Percentiles rank a stretch among this genome's conserved stretches.
These are phyloP conservation scores for Kalmusia sp. DNA, from an alignment of 2,329 filamentous ascomycete genomes.

Conservation along the genomic window DNA sequence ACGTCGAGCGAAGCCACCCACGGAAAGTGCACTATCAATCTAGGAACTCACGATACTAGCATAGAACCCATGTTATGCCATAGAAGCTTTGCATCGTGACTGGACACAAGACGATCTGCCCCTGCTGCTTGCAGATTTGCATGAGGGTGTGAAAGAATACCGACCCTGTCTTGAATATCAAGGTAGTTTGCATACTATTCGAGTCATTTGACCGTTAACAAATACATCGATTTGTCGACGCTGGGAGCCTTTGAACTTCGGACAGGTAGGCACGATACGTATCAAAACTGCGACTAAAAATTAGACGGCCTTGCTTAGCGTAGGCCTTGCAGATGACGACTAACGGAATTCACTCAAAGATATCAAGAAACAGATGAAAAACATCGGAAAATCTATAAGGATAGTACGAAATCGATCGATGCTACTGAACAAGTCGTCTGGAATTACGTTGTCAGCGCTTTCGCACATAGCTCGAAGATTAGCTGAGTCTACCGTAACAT, in stretches of 20 bases:
- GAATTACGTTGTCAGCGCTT: background rate
- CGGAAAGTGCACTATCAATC: too few relatives aligned
- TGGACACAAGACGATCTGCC: too few relatives aligned
- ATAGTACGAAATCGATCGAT: background rate
- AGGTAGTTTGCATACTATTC: background rate
- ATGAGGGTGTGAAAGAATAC: background rate
- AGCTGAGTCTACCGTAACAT: constrained; percentile 1
- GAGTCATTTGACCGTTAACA: background rate
- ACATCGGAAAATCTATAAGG: too few relatives aligned
- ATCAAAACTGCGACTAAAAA: background rate
- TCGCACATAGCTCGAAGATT: background rate
- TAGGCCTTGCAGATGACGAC: too few relatives aligned
- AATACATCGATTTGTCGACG: background rate
- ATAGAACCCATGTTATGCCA: too few relatives aligned
- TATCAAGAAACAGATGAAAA: too few relatives aligned
- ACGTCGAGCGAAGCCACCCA: too few relatives aligned
- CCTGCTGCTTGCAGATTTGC: background rate
- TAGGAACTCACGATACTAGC: too few relatives aligned
- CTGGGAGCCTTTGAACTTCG: constrained; percentile 1
- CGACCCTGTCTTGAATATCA: background rate
- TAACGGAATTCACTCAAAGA: too few relatives aligned
- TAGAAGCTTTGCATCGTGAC: too few relatives aligned
- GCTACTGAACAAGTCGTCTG: background rate
- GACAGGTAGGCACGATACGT: constrained; percentile 10
- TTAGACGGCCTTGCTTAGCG: too few relatives aligned